phyloP scores from a whole-genome alignment of 441 rosid genomes.

The Rhodomyrtus psidioides region DNA sequence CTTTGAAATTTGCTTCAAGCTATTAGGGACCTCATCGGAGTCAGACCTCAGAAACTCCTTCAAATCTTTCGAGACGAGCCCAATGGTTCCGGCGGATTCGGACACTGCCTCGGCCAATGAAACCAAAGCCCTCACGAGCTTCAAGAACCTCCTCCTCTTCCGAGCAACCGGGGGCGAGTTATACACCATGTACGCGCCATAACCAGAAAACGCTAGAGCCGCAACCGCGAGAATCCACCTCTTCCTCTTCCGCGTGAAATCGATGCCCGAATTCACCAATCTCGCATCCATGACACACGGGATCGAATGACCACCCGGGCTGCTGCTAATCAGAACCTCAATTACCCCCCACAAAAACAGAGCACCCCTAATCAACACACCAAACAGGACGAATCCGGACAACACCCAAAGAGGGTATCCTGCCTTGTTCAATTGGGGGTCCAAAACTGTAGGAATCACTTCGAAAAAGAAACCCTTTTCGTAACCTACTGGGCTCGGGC shows the following conservation, averaged over 20 bases:
- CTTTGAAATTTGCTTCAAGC: constrained; percentile 67
- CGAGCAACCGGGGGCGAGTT: constrained; percentile 37
- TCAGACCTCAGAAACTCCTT: constrained; percentile 49
- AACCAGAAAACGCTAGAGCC: constrained; percentile 31
- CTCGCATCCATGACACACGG: constrained; percentile 25
- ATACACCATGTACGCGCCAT: constrained; percentile 54
- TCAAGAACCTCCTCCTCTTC: constrained; percentile 37
- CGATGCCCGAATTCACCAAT: constrained; percentile 25
- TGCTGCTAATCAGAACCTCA: neutral
- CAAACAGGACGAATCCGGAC: neutral
- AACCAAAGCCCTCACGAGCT: constrained; percentile 35
- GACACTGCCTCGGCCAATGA: constrained; percentile 52
- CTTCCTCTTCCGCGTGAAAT: constrained; percentile 34
- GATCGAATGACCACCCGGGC: neutral
- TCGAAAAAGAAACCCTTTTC: neutral
- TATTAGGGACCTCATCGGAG: constrained; percentile 61
- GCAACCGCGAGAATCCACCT: constrained; percentile 40
- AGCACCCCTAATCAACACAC: neutral
- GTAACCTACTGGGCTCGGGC: neutral
- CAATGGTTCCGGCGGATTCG: constrained; percentile 40
- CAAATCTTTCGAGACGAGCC: constrained; percentile 42
- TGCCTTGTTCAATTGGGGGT: neutral
- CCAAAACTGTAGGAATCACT: neutral
- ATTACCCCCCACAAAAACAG: neutral
- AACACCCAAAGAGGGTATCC: neutral